phyloP scores from a whole-genome alignment of 192 early-diverging fungal species.

The Diversispora eburnea region DNA sequence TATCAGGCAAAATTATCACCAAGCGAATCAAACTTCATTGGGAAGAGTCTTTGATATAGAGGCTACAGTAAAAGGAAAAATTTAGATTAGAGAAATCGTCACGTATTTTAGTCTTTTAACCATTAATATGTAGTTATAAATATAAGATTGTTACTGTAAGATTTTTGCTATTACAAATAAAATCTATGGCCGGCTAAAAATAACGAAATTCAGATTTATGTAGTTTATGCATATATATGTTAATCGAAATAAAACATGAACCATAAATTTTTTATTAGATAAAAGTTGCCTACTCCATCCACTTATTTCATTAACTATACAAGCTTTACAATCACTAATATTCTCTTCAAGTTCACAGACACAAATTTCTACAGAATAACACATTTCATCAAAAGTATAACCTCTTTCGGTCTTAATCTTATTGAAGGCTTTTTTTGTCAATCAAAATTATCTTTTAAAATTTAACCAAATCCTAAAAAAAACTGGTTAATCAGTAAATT shows the following conservation, averaged over 20 bases:
- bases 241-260: conserved; percentile 1
- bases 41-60: conserved; percentile 5
- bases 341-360: no score
- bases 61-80: background rate
- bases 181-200: background rate
- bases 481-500: no score
- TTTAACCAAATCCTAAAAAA: no score
- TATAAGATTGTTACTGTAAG: background rate
- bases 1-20: conserved; percentile 6
- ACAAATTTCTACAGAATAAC: no score
- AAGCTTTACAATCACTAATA: no score
- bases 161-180: conserved; percentile 4
- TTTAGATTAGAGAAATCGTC: background rate
- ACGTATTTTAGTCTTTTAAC: background rate
- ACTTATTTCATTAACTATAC: no score
- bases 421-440: no score
- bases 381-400: no score
- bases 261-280: conserved; percentile 6
- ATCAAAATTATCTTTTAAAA: no score
- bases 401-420: no score
- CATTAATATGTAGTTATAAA: background rate
- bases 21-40: no score
- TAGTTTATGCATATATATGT: conserved; percentile 3
- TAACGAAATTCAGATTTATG: conserved; percentile 3
- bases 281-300: no score